phyloP scores from a whole-genome alignment of 805 yeast species.

The Candida khao-thaluensis region DNA sequence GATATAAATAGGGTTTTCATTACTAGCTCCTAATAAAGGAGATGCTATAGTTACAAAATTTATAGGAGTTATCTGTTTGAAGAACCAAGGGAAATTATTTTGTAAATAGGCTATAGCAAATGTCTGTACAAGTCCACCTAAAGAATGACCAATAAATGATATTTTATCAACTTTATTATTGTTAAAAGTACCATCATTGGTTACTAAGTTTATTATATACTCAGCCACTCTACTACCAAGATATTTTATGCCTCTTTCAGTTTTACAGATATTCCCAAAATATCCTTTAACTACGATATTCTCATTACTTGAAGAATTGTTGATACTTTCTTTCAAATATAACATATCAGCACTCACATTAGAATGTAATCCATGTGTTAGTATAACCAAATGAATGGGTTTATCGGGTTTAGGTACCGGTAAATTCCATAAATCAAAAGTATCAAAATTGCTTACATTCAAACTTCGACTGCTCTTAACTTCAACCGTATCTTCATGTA shows the following conservation, averaged over 20 bases:
- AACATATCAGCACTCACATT: conserved; percentile 89
- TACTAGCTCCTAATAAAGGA: conserved; percentile 83
- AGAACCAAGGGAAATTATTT: conserved; percentile 67
- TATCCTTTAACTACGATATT: conserved; percentile 82
- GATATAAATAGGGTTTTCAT: conserved; percentile 84
- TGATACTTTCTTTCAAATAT: conserved; percentile 78
- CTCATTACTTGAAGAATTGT: conserved; percentile 46
- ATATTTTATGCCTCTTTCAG: conserved; percentile 84
- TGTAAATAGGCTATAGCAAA: conserved; percentile 84
- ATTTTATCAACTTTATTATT: conserved; percentile 52
- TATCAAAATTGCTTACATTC: conserved; percentile 46
- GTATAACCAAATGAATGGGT: conserved; percentile 78
- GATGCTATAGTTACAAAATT: conserved; percentile 84
- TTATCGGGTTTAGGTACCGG: conserved; percentile 48
- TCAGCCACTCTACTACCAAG: conserved; percentile 81
- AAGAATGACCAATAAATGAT: conserved; percentile 89
- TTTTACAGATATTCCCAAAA: conserved; percentile 79
- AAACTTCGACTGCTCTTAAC: conserved; percentile 15
- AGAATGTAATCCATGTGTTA: conserved; percentile 92
- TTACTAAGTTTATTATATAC: conserved; percentile 57
- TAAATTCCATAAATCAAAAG: conserved; percentile 71
- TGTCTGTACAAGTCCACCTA: conserved; percentile 90
- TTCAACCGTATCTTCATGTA: conserved; percentile 29
- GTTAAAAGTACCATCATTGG: conserved; percentile 39
- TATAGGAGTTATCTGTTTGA: conserved; percentile 62